A percentile compares a stretch with the other conserved stretches of the same genome.
Conservation (phyloP, 129 eudicot species). For the Lactuca sativa region DNA sequence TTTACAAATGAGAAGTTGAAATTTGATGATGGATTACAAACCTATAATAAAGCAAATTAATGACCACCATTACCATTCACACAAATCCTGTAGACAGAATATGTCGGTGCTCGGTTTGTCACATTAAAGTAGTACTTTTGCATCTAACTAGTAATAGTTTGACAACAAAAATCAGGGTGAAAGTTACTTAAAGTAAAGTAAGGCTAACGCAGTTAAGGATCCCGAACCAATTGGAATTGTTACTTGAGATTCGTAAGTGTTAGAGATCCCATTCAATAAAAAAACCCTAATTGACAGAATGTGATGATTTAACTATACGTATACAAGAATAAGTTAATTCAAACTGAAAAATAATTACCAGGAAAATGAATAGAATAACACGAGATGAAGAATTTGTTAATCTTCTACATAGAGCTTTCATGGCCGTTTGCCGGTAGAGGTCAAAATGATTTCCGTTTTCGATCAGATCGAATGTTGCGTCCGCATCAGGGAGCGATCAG, state of each 20-base stretch:
- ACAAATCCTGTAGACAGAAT: slow-evolving; percentile 8
- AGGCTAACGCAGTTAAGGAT: background rate
- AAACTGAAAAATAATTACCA: slow-evolving; percentile 21
- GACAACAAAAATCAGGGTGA: background rate
- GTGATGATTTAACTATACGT: slow-evolving; percentile 11
- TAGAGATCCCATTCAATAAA: background rate
- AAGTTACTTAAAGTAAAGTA: slow-evolving; percentile 2
- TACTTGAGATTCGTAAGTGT: slow-evolving; percentile 8
- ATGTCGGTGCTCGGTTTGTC: slow-evolving; percentile 21
- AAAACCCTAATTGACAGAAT: slow-evolving; percentile 25
- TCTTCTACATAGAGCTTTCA: slow-evolving; percentile 25
- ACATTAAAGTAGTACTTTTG: slow-evolving; percentile 14
- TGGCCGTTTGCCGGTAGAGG: slow-evolving; percentile 9
- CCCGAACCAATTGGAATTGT: background rate
- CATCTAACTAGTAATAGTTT: slow-evolving; percentile 2
- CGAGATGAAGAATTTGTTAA: slow-evolving; percentile 4
- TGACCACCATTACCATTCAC: background rate
- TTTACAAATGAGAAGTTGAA: background rate
- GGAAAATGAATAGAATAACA: slow-evolving; percentile 26
- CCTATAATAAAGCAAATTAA: background rate
- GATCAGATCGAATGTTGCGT: slow-evolving; percentile 24
- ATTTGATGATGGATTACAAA: background rate
- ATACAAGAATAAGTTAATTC: background rate
- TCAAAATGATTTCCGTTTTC: background rate
- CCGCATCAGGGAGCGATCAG: slow-evolving; percentile 17